Base-by-base conservation (phyloP, 371 early-diverging fungal species). In the Circinella minor region DNA sequence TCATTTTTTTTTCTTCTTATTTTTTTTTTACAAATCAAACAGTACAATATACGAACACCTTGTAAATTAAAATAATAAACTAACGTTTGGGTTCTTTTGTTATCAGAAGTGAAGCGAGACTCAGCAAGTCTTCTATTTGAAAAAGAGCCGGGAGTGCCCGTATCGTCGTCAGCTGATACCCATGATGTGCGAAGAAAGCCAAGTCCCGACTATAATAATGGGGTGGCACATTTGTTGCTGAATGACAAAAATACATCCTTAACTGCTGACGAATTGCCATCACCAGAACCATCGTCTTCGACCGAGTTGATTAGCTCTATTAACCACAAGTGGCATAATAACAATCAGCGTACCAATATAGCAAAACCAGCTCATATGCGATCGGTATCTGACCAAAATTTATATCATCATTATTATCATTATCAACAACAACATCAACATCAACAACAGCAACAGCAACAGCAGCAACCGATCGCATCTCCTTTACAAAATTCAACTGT, bases 151-250 rank as follows among this genome's bases (percentile, higher is more conserved):
- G 57, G 57, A 57, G 57, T 57, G 57, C 57, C 57, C 57, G 57
- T 57, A 57, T 57, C 57, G 57, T 57, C 57, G 57, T 57, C 57
- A 57, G 57, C 57, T 57, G 57, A 57, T 34, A n/a, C 27, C 36
- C 57, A 57, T 57, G 57, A 57, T 57, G 57, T 27, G 27, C 57
- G 36, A 34, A 27, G 27, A 27, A 57, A 57, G 57, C 57, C 57
- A 57, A 57, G 57, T 57, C 57, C 57, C 57, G 57, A 57, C 57
- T 43, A 43, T 43, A 34, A 14, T 34, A 57, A 27, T 34, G 57
- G 57, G 57, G 57, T 57, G 57, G 57, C 57, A 57, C 57, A 57
- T 27, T 57, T 57, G 57, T 11, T 57, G 27, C 27, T 57, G 57
- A 34, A 57, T 57, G 57, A 57, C 57, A 57, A 57, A 1, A 57